Conservation (phyloP, 192 early-diverging fungal genomes). For the Entrophospora sp. region DNA sequence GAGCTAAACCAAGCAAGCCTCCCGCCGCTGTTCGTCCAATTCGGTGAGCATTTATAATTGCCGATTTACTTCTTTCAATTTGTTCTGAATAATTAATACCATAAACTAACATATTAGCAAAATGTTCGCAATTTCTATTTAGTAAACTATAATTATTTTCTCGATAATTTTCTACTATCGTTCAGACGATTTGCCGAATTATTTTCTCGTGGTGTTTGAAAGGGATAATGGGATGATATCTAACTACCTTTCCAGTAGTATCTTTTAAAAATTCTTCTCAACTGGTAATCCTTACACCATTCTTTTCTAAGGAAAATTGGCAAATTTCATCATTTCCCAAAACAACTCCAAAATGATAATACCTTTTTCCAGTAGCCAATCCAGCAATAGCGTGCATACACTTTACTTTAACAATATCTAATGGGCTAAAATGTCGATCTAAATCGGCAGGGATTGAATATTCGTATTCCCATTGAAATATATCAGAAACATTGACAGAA, state of each 20-base stretch:
- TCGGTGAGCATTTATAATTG: too few relatives aligned
- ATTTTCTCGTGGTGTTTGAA: background rate
- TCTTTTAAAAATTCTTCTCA: background rate
- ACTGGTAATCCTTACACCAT: background rate
- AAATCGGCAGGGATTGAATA: background rate
- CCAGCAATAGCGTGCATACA: background rate
- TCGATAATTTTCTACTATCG: background rate
- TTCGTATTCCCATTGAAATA: too few relatives aligned
- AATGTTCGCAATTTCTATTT: conserved; percentile 1
- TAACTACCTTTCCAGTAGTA: background rate
- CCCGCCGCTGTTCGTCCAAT: background rate
- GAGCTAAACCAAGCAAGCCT: background rate
- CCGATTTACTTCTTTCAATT: background rate
- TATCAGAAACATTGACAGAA: too few relatives aligned
- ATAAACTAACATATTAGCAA: background rate
- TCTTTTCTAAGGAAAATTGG: background rate
- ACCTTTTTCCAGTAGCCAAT: too few relatives aligned
- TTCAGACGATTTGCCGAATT: background rate
- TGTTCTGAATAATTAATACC: background rate
- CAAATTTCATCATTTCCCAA: background rate
- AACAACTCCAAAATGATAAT: background rate
- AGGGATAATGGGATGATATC: background rate
- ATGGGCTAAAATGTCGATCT: background rate
- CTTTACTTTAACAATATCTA: background rate
- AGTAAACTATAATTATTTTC: background rate